These are phyloP conservation scores for Pichia kudriavzevii DNA, from an alignment of 1,139 yeast species.

Conservation along the genomic window DNA sequence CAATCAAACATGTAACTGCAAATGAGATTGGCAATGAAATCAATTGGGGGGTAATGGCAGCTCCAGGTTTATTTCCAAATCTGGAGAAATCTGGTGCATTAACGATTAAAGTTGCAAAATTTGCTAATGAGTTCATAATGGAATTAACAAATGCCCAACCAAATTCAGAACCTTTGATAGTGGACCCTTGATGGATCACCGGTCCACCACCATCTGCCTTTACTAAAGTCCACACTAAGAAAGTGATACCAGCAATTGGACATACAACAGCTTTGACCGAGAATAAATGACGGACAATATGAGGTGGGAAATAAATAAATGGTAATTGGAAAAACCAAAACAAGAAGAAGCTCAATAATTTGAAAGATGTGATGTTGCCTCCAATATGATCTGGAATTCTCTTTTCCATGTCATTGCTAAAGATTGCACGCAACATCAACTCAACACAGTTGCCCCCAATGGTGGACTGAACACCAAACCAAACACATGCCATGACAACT, in stretches of 20 bases:
- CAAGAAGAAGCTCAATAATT: constrained; percentile 65
- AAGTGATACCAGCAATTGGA: constrained; percentile 74
- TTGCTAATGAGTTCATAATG: constrained; percentile 74
- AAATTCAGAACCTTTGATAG: constrained; percentile 48
- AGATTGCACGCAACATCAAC: constrained; percentile 59
- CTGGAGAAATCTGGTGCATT: constrained; percentile 90
- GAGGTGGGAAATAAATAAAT: constrained; percentile 75
- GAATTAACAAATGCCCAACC: constrained; percentile 81
- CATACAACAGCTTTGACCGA: constrained; percentile 70
- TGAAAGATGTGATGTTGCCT: constrained; percentile 52
- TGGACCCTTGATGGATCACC: constrained; percentile 45
- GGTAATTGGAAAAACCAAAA: constrained; percentile 76
- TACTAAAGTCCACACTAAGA: constrained; percentile 72
- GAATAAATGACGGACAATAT: constrained; percentile 71
- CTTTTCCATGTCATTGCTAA: constrained; percentile 49
- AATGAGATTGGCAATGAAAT: constrained; percentile 70
- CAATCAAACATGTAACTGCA: constrained; percentile 75
- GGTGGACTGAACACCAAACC: constrained; percentile 82
- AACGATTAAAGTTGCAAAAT: constrained; percentile 78
- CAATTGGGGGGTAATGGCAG: constrained; percentile 47
- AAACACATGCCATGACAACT: constrained; percentile 74
- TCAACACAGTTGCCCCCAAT: constrained; percentile 79
- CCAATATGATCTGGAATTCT: constrained; percentile 40
- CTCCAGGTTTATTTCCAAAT: constrained; percentile 51
- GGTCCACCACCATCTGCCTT: constrained; percentile 73